A percentile compares a stretch with the other conserved stretches of the same genome.
These are phyloP conservation scores for Ballota nigra DNA, from an alignment of 257 asterid genomes.

Conservation along the genomic window DNA sequence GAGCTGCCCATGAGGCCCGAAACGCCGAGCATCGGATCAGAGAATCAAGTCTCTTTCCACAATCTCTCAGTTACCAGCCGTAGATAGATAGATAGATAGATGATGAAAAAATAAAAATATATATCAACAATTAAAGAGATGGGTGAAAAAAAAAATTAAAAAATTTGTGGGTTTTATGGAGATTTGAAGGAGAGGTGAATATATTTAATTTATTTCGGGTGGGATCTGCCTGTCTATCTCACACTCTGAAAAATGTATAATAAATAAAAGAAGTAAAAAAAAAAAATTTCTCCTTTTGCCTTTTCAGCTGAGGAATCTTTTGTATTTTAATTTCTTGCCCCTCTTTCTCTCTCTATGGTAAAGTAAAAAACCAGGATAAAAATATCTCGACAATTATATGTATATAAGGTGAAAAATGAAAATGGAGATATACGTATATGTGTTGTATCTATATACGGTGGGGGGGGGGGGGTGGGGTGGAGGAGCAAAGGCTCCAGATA, in stretches of 20 bases:
- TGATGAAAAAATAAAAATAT: conserved; percentile 21
- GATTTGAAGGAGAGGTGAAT: conserved; percentile 66
- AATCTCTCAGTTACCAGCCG: conserved; percentile 31
- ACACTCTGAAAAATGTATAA: conserved; percentile 31
- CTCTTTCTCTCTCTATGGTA: conserved; percentile 17
- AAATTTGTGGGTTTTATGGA: conserved; percentile 58
- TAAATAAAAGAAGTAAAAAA: conserved; percentile 14
- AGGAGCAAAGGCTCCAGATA: conserved; percentile 40
- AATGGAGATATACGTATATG: neutral
- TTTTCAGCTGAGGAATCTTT: conserved; percentile 51
- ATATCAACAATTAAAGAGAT: conserved; percentile 23
- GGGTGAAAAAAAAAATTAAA: conserved; percentile 48
- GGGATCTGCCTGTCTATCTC: conserved; percentile 96
- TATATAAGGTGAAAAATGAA: neutral
- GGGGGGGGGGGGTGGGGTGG: neutral
- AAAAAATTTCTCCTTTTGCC: conserved; percentile 20
- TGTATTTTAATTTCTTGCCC: conserved; percentile 16
- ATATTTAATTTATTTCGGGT: conserved; percentile 67
- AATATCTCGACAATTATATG: neutral
- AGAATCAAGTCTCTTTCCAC: neutral
- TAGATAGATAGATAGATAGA: conserved; percentile 21
- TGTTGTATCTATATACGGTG: neutral
- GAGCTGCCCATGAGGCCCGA: conserved; percentile 43
- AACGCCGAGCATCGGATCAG: conserved; percentile 47
- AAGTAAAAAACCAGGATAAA: conserved; percentile 15